Base-by-base conservation (phyloP, 306 rosid genomes). In the Astragalus membranaceus region DNA sequence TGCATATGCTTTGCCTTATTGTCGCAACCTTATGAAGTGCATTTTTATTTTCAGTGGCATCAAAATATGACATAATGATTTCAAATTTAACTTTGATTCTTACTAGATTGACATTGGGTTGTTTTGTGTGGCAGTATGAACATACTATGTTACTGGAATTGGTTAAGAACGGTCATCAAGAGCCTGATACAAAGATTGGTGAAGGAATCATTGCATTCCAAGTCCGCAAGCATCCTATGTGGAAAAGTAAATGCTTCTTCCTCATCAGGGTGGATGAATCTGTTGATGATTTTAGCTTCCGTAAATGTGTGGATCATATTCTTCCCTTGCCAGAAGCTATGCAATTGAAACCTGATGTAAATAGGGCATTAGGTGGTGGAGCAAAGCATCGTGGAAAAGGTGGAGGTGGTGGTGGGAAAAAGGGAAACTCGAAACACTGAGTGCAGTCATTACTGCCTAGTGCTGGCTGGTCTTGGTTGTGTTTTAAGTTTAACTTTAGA, bases 221-320 rank as follows among this genome's bases (percentile, higher is more conserved):
- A 79, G 80, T 90, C 56, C 89, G 87, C 36, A 75, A 26, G 72
- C 98, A 92, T 69, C 90, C 98, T 2, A 14, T n/a, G 59, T 90
- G 88, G 84, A 88, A 81, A 73, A 90, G 91, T 51, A 86, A 83
- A 77, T 92, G 96, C 80, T 88, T 86, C 85, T 88, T 86, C 88
- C 89, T 92, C 68, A 32, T 90, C 26, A 83, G 93, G 77, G 84
- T 79, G 59, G 93, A 93, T 72, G 86, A 55, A 33, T 80, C 88
- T 4, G 64, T 49, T 8, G 96, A 93, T 72, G 96, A 93, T 69
- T 93, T 93, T 66, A 88, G 98, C 87, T 93, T 90, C 82, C 81
- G 98, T 30, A 93, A 90, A 83, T 93, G 97, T 36, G 93, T 90
- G 41, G 85, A 93, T 79, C 85, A 65, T 33, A 90, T 93, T 41